Evolutionary conservation across 768 basidiomycete genomes (phyloP), one percentile per base, ranked within the genome.

Genomic region (Kwoniella sp.): DNA sequence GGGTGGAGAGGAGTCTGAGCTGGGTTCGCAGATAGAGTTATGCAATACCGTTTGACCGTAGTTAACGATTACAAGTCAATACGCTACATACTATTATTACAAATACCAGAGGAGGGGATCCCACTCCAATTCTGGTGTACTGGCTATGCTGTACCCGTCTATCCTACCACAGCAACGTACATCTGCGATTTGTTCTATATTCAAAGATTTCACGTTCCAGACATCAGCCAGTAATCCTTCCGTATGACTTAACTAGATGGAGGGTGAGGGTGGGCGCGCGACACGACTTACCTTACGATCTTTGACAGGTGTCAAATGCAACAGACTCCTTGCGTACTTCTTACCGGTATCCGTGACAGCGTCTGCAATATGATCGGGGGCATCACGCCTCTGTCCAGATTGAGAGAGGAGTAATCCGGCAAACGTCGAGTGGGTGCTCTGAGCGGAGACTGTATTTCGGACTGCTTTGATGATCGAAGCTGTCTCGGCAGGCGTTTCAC

Each of bases 261-360:
- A 33, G 33, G 33, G 33, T n/a, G 55, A 30, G 10, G 19, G 2
- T 25, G n/a, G 19, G 22, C 2, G 13, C n/a, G 17, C 25, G 29
- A 30, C 24, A 7, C 24, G 50, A 58, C 67, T 64, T 30, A 68
- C 68, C 27, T 56, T 58, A 13, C 47, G 24, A 51, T 65, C 68
- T 36, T 65, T 68, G 2, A 68, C 63, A 6, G 68, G 68, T 25
- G 68, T 65, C 19, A 68, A 29, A 59, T 68, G 68, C 13, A 68
- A 30, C 27, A 68, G 26, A 46, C 63, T 61, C 40, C 26, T 49
- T 30, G 36, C 58, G 53, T 59, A 47, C 36, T 58, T 44, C 19
- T 21, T 51, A 17, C 61, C 51, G 36, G 12, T 26, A 25, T 55
- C 47, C 12, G 52, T 47, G 3, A 44, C 21, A n/a, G 36, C 44